Conservation (phyloP, 495 filamentous ascomycete species). For the Rostrohypoxylon terebratum region DNA sequence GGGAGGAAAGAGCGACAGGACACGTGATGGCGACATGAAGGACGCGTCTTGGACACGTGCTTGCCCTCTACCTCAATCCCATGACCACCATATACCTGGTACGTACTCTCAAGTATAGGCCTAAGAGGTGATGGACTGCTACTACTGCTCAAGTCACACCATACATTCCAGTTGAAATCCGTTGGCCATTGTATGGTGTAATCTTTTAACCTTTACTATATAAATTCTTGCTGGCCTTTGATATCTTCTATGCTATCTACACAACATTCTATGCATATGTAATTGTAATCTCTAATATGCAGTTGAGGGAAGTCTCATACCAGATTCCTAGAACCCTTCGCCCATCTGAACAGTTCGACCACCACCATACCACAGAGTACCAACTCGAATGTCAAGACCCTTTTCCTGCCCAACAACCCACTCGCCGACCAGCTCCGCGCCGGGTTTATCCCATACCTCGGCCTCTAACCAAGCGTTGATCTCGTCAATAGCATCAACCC, state of each 20-base stretch:
- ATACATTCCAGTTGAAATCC: not conserved
- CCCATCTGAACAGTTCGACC: constrained; percentile 72
- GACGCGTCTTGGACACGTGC: not conserved
- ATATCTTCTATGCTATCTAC: too few species aligned
- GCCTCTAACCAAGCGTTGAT: constrained; percentile 77
- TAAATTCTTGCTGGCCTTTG: too few species aligned
- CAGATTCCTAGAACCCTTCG: constrained; percentile 64
- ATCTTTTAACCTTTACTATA: not conserved
- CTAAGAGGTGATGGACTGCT: not conserved
- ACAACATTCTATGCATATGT: too few species aligned
- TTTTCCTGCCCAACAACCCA: constrained; percentile 85
- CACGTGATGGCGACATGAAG: not conserved
- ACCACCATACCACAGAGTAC: constrained; percentile 86
- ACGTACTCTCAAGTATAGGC: not conserved
- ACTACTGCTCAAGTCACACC: not conserved
- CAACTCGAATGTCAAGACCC: constrained; percentile 76
- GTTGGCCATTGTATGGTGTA: not conserved
- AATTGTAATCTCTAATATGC: not conserved
- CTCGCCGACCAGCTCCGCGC: constrained; percentile 57
- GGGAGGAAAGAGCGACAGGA: not conserved
- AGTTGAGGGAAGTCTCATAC: not conserved
- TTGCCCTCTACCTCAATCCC: not conserved
- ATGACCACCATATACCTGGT: not conserved
- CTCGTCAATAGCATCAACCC: constrained; percentile 76
- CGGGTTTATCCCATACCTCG: constrained; percentile 72